Base-by-base conservation (phyloP, 2,329 filamentous ascomycete genomes). In the Ophiostoma sp. region DNA sequence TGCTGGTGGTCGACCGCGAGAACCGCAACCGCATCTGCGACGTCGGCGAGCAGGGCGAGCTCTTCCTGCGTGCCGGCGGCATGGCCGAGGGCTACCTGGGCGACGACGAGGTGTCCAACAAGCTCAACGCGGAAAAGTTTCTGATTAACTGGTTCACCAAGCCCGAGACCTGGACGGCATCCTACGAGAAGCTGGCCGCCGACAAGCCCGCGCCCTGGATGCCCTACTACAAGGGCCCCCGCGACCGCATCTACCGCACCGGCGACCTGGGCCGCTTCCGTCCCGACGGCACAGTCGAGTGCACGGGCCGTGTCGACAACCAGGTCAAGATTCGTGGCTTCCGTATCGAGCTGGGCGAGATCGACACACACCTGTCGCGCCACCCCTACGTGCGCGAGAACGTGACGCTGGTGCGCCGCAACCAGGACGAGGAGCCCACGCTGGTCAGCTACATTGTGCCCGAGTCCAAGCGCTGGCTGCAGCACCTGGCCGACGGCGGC, bases 291-390 rank as follows among this genome's bases (percentile, higher is more conserved):
- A 89, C 90, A 73, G 90, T 70, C 13, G 90, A 91, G 76, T 91
- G 89, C 76, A 89, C 90, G 11, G 94, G 94, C 31, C 86, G 95
- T 71, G 89, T 88, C 33, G 94, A 98, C 76, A 66, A 57, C 33
- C 73, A 98, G 78, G 92, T 97, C 81, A 99, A 98, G 83, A 94
- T 98, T 74, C 90, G 95, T 72, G 94, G 94, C 1, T 98, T 97
- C 84, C 86, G 94, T 72, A 96, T 99, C 74, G 95, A 99, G 80
- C 88, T 98, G 65, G 90, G 90, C 73, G 95, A 98, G 74, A 97
- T 98, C 74, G 94, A 98, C 79, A 90, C 85, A 60, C 90, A 96
- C 78, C 81, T 97, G 66, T 90, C 88, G 69, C 85, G 88, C 64
- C 87, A 92, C 88, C 87, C 87, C 0, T 80, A 96, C 33, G 86